Evolutionary conservation across 768 basidiomycete genomes (phyloP).

Genomic region (Hypholoma sublateritium): DNA sequence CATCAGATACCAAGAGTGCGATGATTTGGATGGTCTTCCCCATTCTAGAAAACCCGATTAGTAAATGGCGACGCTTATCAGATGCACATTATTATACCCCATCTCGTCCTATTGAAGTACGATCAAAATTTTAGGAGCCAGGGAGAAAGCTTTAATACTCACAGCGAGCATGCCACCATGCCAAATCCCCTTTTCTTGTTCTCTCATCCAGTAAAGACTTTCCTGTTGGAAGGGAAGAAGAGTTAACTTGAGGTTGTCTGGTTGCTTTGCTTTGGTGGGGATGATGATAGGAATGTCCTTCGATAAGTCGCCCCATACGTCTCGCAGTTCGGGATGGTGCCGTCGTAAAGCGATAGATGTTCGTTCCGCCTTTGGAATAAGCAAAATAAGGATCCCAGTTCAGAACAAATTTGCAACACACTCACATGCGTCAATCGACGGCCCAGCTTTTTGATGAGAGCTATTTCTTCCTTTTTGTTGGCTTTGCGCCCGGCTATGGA

Average conservation of each 20-base stretch:
- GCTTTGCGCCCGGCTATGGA: constrained; percentile 23
- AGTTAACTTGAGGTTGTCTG: constrained; percentile 76
- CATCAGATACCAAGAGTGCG: constrained; percentile 78
- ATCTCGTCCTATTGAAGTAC: constrained; percentile 72
- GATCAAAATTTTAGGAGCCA: background rate
- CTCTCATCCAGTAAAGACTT: constrained; percentile 93
- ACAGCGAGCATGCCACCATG: constrained; percentile 91
- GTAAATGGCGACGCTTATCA: background rate
- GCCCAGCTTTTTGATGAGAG: constrained; percentile 57
- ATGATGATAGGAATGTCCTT: constrained; percentile 55
- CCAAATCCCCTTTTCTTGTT: constrained; percentile 89
- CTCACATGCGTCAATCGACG: constrained; percentile 73
- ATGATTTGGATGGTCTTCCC: constrained; percentile 98
- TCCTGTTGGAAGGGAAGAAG: constrained; percentile 95
- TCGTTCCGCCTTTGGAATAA: constrained; percentile 61
- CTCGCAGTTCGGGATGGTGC: constrained; percentile 77
- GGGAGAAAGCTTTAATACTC: constrained; percentile 26
- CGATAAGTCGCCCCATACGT: constrained; percentile 89
- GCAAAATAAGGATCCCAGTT: constrained; percentile 9
- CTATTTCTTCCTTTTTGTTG: constrained; percentile 47
- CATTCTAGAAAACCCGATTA: constrained; percentile 47
- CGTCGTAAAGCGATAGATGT: constrained; percentile 58
- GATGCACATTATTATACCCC: constrained; percentile 56
- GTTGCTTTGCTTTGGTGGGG: constrained; percentile 76
- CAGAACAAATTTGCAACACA: background rate